These are phyloP conservation scores for Calonectria honghensis DNA, from an alignment of 2,329 filamentous ascomycete genomes.

Conservation along the genomic window DNA sequence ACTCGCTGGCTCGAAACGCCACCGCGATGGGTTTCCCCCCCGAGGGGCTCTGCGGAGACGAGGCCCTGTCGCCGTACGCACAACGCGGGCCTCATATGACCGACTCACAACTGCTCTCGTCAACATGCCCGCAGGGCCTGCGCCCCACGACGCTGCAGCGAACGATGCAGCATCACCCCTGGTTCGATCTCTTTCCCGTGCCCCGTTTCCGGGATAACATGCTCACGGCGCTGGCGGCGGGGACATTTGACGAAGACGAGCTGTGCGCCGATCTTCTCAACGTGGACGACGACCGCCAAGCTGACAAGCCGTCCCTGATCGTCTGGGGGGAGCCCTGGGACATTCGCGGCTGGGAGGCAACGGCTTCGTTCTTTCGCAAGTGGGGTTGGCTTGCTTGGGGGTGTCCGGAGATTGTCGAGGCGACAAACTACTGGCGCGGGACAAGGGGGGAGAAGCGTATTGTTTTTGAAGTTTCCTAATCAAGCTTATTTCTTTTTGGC, in stretches of 20 bases:
- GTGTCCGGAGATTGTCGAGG: constrained; percentile 7
- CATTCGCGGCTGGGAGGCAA: neutral
- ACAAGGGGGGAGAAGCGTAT: neutral
- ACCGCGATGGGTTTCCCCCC: neutral
- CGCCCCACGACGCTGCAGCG: neutral
- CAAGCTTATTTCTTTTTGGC: neutral
- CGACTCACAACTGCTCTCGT: neutral
- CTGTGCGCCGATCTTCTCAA: constrained; percentile 6
- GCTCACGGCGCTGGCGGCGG: neutral
- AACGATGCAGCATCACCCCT: neutral
- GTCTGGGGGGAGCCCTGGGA: constrained; percentile 17
- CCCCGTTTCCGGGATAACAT: constrained; percentile 13
- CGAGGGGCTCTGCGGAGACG: constrained; percentile 34
- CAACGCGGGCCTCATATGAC: neutral
- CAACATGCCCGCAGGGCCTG: neutral
- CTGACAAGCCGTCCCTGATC: neutral
- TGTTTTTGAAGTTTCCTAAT: constrained; percentile 2
- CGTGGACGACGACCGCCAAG: neutral
- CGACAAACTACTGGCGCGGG: constrained; percentile 1
- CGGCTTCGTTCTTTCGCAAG: neutral
- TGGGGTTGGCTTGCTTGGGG: constrained; percentile 11
- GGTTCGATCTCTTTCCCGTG: constrained; percentile 5
- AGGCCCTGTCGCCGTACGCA: constrained; percentile 35
- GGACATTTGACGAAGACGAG: constrained; percentile 6
- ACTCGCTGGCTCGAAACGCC: constrained; percentile 32